Percentiles rank a stretch among this genome's conserved stretches.
Conservation (phyloP, 345 rosid species). For the Mangifera indica region DNA sequence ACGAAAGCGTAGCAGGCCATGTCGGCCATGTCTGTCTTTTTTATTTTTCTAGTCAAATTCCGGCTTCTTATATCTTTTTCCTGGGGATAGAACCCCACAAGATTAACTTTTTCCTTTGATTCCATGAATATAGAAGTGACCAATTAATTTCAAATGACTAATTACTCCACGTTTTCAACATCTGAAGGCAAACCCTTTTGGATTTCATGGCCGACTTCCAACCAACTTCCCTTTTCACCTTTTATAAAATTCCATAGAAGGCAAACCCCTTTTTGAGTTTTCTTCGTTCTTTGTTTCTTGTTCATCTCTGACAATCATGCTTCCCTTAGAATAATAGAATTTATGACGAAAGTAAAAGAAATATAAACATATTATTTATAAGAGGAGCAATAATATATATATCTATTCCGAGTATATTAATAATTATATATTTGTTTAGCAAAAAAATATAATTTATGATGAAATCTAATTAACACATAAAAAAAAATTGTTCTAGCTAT, state of each 20-base stretch:
- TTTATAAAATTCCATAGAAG: neutral
- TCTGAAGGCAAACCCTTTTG: neutral
- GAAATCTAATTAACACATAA: too few species aligned
- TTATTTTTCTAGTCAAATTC: neutral
- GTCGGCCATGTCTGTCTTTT: constrained; percentile 30
- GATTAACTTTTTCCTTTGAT: neutral
- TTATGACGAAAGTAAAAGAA: too few species aligned
- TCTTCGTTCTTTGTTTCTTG: neutral
- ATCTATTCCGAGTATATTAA: too few species aligned
- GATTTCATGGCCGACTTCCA: constrained; percentile 25
- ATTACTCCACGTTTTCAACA: constrained; percentile 11
- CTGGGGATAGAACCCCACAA: neutral
- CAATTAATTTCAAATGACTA: neutral
- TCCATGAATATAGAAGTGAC: neutral
- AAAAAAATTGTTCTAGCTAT: too few species aligned
- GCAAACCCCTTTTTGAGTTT: too few species aligned
- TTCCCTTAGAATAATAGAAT: too few species aligned
- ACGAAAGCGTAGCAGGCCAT: constrained; percentile 16
- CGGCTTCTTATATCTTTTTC: neutral
- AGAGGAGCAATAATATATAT: too few species aligned
- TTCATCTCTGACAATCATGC: neutral
- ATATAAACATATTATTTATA: too few species aligned
- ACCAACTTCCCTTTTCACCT: neutral
- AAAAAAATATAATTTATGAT: too few species aligned
- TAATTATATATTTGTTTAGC: too few species aligned